Evolutionary conservation across 345 rosid genomes (phyloP).

Genomic region (Euclidium syriacum): DNA sequence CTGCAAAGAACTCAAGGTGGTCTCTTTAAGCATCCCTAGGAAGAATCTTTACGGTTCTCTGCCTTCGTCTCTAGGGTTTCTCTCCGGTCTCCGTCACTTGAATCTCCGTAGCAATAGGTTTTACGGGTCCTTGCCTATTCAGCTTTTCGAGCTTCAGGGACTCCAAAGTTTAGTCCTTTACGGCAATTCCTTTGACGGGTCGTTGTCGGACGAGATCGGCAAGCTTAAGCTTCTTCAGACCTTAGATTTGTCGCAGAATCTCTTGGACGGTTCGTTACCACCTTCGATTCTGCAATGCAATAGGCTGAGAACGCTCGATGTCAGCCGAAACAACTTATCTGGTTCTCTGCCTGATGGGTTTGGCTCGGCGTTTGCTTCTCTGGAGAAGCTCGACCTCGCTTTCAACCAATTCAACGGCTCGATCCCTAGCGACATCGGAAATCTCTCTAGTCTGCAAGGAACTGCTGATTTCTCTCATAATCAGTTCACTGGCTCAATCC

Average conservation of each 20-base stretch:
- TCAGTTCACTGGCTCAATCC: constrained; percentile 64
- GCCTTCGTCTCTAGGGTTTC: constrained; percentile 75
- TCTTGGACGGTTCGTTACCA: constrained; percentile 72
- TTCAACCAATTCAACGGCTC: constrained; percentile 67
- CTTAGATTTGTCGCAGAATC: constrained; percentile 82
- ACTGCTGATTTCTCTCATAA: constrained; percentile 96
- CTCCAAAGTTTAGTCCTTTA: constrained; percentile 89
- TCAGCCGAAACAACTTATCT: constrained; percentile 75
- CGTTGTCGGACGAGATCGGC: constrained; percentile 65
- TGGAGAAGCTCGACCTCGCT: constrained; percentile 79
- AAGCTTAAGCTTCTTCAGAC: constrained; percentile 64
- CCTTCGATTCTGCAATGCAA: constrained; percentile 63
- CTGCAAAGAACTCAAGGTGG: constrained; percentile 72
- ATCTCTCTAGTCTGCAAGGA: constrained; percentile 84
- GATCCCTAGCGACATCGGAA: constrained; percentile 70
- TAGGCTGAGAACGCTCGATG: constrained; percentile 68
- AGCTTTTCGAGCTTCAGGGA: constrained; percentile 70
- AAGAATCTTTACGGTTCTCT: constrained; percentile 74
- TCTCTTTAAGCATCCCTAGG: constrained; percentile 80
- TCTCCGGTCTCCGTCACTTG: constrained; percentile 74
- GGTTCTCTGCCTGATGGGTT: constrained; percentile 66
- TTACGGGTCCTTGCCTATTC: constrained; percentile 58
- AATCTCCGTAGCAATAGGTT: constrained; percentile 78
- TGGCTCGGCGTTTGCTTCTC: constrained; percentile 55
- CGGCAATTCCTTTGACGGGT: constrained; percentile 82